Evolutionary conservation across 139 green algal species (phyloP).

Genomic region (Asterochloris sp.): DNA sequence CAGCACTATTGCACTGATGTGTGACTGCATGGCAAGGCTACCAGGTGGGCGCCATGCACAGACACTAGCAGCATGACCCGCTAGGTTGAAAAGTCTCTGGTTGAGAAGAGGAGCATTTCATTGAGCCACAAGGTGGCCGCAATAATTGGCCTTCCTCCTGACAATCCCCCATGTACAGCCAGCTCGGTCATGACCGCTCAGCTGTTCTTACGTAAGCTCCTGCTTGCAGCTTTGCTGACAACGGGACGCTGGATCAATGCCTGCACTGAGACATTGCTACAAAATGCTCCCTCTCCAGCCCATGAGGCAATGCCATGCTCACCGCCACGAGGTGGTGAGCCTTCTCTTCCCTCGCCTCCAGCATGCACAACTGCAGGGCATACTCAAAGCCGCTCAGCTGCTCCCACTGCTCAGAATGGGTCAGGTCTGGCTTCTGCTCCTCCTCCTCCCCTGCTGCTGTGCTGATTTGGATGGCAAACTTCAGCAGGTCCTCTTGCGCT

Average conservation of each 20-base stretch:
- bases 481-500: not conserved
- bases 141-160: too few species aligned
- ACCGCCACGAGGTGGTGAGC: not conserved
- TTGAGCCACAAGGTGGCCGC: too few species aligned
- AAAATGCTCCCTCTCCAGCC: too few species aligned
- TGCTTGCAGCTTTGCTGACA: not conserved
- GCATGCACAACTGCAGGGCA: conserved; percentile 3
- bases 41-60: not conserved
- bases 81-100: not conserved
- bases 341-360: conserved; percentile 5
- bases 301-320: not conserved
- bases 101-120: not conserved
- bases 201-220: not conserved
- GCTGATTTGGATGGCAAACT: not conserved
- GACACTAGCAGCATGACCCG: not conserved
- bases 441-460: not conserved
- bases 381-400: not conserved
- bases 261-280: too few species aligned
- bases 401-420: not conserved
- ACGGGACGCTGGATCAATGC: not conserved
- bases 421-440: not conserved
- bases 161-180: not conserved
- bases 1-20: not conserved
- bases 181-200: not conserved
- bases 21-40: not conserved